Evolutionary conservation across 2,329 filamentous ascomycete species (phyloP).

Genomic region (Pseudonectria foliicola): DNA sequence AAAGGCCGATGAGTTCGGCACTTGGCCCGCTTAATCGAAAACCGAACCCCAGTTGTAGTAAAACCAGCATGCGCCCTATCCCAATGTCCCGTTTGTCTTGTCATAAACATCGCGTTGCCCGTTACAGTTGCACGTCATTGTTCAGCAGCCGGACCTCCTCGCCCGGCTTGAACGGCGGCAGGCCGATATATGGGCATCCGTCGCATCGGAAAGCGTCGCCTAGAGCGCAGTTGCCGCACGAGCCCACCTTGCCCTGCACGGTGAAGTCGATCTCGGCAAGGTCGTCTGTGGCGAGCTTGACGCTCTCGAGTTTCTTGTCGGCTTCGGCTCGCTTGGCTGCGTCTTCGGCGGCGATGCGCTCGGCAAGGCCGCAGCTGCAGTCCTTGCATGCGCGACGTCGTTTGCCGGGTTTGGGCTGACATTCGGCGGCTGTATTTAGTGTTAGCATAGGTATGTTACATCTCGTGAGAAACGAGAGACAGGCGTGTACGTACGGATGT

Average conservation of each 20-base stretch:
- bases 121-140: constrained; percentile 73
- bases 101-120: constrained; percentile 11
- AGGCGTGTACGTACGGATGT: constrained; percentile 60
- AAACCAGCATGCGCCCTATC: no score
- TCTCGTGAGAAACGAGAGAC: neutral
- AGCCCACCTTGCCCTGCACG: constrained; percentile 92
- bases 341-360: constrained; percentile 83
- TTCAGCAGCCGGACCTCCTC: constrained; percentile 88
- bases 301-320: constrained; percentile 54
- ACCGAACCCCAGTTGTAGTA: no score
- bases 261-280: constrained; percentile 88
- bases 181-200: constrained; percentile 72
- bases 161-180: constrained; percentile 94
- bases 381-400: constrained; percentile 94
- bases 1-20: no score
- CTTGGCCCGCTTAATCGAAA: no score
- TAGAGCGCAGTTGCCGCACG: constrained; percentile 87
- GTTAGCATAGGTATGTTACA: neutral
- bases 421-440: constrained; percentile 60
- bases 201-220: constrained; percentile 82
- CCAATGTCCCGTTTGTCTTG: constrained; percentile 6
- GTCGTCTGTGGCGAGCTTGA: constrained; percentile 71
- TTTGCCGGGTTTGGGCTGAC: constrained; percentile 79
- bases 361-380: constrained; percentile 88
- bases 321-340: constrained; percentile 61